Conservation (phyloP, 306 rosid species). For the Inga laurina region DNA sequence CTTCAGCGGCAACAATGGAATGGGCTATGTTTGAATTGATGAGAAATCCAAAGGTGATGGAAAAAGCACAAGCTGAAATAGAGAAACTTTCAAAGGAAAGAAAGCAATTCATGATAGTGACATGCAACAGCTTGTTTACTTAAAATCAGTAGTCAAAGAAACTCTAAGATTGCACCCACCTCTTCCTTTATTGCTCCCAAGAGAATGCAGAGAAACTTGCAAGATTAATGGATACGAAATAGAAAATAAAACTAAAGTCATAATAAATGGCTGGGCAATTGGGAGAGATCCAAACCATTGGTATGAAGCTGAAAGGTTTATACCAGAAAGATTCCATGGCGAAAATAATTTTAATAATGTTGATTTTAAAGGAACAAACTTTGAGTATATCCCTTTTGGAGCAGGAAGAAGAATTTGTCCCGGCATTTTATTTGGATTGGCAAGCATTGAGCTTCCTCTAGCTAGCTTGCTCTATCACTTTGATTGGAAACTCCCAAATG, state of each 20-base stretch:
- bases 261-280: not conserved
- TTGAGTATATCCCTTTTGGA: not conserved
- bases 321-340: not conserved
- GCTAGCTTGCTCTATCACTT: not conserved
- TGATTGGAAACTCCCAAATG: not conserved
- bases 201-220: not conserved
- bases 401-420: conserved; percentile 10
- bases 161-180: not conserved
- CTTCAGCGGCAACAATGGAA: not conserved
- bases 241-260: not conserved
- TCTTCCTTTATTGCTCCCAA: not conserved
- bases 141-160: not conserved
- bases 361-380: not conserved
- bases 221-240: not conserved
- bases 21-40: not conserved
- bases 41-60: not conserved
- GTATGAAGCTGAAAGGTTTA: not conserved
- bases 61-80: not conserved
- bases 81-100: not conserved
- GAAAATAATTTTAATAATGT: not conserved
- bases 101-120: not conserved
- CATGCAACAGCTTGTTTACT: not conserved
- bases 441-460: not conserved
- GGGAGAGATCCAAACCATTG: not conserved
- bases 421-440: not conserved